Conservation (phyloP, 371 early-diverging fungal species). For the Aphelidium insulamus region DNA sequence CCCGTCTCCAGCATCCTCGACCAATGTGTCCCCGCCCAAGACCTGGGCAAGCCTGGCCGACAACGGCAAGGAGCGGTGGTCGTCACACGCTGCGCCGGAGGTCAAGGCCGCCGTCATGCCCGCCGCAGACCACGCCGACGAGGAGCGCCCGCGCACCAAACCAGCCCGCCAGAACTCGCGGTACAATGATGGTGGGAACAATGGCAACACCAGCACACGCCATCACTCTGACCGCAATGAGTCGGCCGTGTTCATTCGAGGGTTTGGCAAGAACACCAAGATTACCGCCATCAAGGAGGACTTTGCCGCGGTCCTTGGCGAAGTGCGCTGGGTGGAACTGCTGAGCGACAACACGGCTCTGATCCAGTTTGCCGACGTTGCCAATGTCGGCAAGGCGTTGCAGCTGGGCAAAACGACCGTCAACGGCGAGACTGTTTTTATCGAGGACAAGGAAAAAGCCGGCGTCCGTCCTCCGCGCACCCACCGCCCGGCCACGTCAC, state of each 20-base stretch:
- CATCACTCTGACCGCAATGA: not conserved
- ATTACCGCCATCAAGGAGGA: conserved; percentile 8
- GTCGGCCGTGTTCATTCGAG: conserved; percentile 1
- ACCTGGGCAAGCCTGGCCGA: conserved; percentile 32
- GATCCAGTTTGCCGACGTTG: conserved; percentile 26
- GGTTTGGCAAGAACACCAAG: conserved; percentile 5
- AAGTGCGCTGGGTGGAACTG: conserved; percentile 6
- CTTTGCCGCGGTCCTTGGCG: conserved; percentile 7
- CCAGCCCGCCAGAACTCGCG: conserved; percentile 1
- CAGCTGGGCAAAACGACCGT: conserved; percentile 12
- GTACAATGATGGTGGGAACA: conserved; percentile 7
- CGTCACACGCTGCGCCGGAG: conserved; percentile 12
- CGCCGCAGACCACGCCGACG: conserved; percentile 7
- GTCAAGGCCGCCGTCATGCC: conserved; percentile 11
- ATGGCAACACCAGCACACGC: conserved; percentile 9
- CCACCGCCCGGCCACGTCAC: conserved; percentile 3
- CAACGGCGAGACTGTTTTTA: conserved; percentile 17
- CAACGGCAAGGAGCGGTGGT: conserved; percentile 11
- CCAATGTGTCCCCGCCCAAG: conserved; percentile 13
- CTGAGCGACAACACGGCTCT: conserved; percentile 21
- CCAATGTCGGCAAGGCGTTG: conserved; percentile 18
- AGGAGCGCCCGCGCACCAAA: conserved; percentile 11
- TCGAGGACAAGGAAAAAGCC: conserved; percentile 11
- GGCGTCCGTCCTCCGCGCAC: conserved; percentile 7
- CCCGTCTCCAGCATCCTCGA: conserved; percentile 3